Evolutionary conservation across 176 grass and related monocot species (phyloP).

Genomic region (Triticum dicoccoides): DNA sequence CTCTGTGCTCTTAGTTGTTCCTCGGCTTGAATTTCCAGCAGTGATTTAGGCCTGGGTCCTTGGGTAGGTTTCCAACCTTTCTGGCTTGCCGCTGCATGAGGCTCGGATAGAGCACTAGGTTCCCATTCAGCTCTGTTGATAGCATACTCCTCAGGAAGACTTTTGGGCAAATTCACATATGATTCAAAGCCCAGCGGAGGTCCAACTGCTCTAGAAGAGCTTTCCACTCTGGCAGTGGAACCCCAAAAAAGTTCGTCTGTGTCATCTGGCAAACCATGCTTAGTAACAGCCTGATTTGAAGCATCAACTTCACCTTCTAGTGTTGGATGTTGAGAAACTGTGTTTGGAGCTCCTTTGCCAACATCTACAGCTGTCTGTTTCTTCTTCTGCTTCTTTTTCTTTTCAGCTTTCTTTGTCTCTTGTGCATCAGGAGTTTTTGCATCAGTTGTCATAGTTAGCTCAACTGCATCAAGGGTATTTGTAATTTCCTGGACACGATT

Average conservation of each 20-base stretch:
- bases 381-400: constrained; percentile 97
- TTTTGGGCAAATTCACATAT: constrained; percentile 29
- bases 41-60: constrained; percentile 78
- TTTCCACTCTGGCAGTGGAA: constrained; percentile 29
- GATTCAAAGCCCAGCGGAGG: constrained; percentile 19
- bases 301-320: constrained; percentile 44
- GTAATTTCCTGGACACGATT: constrained; percentile 40
- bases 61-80: constrained; percentile 77
- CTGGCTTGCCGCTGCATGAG: constrained; percentile 35
- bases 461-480: constrained; percentile 16
- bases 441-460: constrained; percentile 36
- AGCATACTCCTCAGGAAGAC: constrained; percentile 45
- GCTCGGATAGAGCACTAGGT: constrained; percentile 37
- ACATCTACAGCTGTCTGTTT: constrained; percentile 47
- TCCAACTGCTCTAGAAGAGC: constrained; percentile 17
- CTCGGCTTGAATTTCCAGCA: constrained; percentile 95
- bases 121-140: constrained; percentile 47
- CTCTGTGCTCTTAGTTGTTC: constrained; percentile 75
- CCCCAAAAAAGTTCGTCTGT: constrained; percentile 47
- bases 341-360: constrained; percentile 55
- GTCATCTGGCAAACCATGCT: constrained; percentile 47
- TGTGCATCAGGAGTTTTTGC: constrained; percentile 42
- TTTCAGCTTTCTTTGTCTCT: constrained; percentile 80
- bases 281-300: constrained; percentile 49
- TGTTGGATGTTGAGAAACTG: constrained; percentile 38